phyloP scores from a whole-genome alignment of 768 basidiomycete species.

The Mycena galopus region DNA sequence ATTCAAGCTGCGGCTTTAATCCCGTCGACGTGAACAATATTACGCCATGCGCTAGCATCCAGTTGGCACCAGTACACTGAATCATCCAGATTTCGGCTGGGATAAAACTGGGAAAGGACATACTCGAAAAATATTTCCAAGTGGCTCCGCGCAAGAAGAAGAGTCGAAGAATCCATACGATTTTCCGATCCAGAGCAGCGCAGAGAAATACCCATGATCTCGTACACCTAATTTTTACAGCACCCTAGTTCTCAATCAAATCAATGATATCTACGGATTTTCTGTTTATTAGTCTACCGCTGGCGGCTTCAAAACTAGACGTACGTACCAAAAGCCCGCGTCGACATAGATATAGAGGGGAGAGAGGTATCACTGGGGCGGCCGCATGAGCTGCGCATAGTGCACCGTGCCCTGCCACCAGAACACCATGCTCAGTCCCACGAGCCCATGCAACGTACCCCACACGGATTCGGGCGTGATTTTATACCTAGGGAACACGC shows the following conservation, averaged over 20 bases:
- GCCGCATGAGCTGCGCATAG: conserved; percentile 57
- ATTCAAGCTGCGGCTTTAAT: too few species aligned
- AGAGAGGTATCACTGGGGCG: conserved; percentile 23
- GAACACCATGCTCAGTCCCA: conserved; percentile 77
- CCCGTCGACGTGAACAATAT: too few species aligned
- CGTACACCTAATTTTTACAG: neutral
- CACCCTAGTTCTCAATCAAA: neutral
- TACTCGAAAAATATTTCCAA: too few species aligned
- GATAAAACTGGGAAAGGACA: too few species aligned
- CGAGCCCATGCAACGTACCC: conserved; percentile 78
- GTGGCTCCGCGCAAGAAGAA: too few species aligned
- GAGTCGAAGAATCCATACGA: neutral
- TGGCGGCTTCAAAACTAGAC: neutral
- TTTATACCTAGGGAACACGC: conserved; percentile 56
- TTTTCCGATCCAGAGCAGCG: neutral
- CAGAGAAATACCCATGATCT: neutral
- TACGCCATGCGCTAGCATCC: too few species aligned
- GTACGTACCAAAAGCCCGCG: neutral
- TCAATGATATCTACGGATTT: neutral
- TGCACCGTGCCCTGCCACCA: conserved; percentile 89
- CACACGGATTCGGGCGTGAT: conserved; percentile 81
- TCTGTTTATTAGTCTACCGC: neutral
- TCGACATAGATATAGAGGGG: neutral
- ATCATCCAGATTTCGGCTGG: too few species aligned
- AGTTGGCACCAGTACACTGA: too few species aligned